Conservation (phyloP, 805 yeast species). For the Saccharomyces paradoxus region DNA sequence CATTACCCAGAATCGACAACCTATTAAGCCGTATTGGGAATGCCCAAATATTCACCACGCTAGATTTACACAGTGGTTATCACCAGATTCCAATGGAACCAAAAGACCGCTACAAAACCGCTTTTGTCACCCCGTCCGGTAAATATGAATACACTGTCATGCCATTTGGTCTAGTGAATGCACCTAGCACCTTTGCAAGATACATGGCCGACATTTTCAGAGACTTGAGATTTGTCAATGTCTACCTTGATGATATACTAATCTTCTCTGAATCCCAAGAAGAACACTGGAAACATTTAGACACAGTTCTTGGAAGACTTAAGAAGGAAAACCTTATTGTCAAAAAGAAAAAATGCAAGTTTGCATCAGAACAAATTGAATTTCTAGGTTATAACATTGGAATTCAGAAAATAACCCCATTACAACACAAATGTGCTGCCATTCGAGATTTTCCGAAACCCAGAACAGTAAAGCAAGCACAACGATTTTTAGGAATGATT, state of each 20-base stretch:
- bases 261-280: slow-evolving; percentile 3
- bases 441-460: slow-evolving; percentile 5
- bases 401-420: slow-evolving; percentile 1
- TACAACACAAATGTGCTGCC: slow-evolving; percentile 11
- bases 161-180: slow-evolving; percentile 13
- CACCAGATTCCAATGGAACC: no score
- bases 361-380: slow-evolving; percentile 6
- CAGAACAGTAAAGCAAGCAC: slow-evolving; percentile 8
- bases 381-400: slow-evolving; percentile 6
- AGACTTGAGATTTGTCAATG: slow-evolving; percentile 6
- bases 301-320: slow-evolving; percentile 5
- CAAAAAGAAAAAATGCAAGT: slow-evolving; percentile 10
- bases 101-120: no score
- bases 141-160: no score
- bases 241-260: slow-evolving; percentile 14
- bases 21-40: no score
- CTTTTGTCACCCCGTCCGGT: no score
- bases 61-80: no score
- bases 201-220: slow-evolving; percentile 16
- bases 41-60: no score
- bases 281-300: slow-evolving; percentile 12
- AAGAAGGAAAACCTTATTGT: slow-evolving; percentile 5
- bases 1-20: no score
- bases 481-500: slow-evolving; percentile 12
- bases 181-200: slow-evolving; percentile 13